Evolutionary conservation across 768 basidiomycete genomes (phyloP).

Genomic region (Favolaschia claudopus): DNA sequence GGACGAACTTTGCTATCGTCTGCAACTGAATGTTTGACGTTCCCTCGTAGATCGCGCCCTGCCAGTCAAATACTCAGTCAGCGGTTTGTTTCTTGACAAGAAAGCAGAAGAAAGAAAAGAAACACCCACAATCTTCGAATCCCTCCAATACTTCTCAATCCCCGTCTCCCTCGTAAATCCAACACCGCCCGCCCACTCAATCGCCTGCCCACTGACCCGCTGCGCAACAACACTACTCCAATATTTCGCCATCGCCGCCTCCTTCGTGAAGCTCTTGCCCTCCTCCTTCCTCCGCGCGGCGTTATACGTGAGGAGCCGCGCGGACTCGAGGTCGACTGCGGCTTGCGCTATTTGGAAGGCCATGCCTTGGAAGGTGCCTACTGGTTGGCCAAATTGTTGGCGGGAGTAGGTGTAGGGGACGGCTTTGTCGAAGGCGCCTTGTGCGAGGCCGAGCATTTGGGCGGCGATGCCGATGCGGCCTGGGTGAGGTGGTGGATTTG

Average conservation of each 20-base stretch:
- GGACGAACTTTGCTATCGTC: slow-evolving; percentile 92
- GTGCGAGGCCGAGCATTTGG: slow-evolving; percentile 98
- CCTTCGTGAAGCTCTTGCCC: slow-evolving; percentile 83
- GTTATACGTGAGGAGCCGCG: slow-evolving; percentile 93
- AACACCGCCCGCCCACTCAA: slow-evolving; percentile 95
- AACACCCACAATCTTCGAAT: slow-evolving; percentile 89
- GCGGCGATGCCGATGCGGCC: slow-evolving; percentile 97
- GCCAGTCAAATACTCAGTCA: slow-evolving; percentile 11
- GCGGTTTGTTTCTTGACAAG: background rate
- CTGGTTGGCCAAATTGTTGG: slow-evolving; percentile 91
- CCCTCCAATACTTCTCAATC: slow-evolving; percentile 96
- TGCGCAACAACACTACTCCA: slow-evolving; percentile 91
- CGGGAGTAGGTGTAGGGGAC: slow-evolving; percentile 97
- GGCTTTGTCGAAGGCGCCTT: slow-evolving; percentile 94
- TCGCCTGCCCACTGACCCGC: slow-evolving; percentile 85
- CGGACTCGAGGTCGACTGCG: slow-evolving; percentile 88
- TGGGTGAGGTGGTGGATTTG: slow-evolving; percentile 31
- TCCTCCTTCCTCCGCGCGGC: slow-evolving; percentile 95
- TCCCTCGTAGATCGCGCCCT: slow-evolving; percentile 94
- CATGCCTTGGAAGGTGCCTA: slow-evolving; percentile 97
- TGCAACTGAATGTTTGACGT: slow-evolving; percentile 98
- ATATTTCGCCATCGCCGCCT: slow-evolving; percentile 99
- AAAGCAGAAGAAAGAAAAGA: background rate
- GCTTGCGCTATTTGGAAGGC: slow-evolving; percentile 92
- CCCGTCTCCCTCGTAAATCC: slow-evolving; percentile 95